phyloP scores from a whole-genome alignment of 2,329 filamentous ascomycete genomes.

The Sporothrix curviconia region DNA sequence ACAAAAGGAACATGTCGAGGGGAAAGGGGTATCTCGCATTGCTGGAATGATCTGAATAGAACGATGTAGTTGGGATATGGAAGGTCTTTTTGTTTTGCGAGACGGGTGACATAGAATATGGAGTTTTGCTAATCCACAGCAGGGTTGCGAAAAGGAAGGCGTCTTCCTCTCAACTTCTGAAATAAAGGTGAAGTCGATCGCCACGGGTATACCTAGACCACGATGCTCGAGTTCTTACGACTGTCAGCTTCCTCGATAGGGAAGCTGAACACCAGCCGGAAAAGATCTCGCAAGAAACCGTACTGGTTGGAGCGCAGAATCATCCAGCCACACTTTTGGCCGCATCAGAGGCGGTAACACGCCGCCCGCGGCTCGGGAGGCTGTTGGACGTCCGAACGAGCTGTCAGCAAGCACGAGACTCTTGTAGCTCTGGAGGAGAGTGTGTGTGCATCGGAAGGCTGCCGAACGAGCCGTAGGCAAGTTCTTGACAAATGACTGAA shows the following conservation, averaged over 20 bases:
- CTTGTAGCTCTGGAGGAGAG: slow-evolving; percentile 72
- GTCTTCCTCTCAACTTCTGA: no score
- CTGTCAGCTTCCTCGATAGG: slow-evolving; percentile 68
- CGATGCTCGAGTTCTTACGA: slow-evolving; percentile 58
- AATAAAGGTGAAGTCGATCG: no score
- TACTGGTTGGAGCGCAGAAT: slow-evolving; percentile 63
- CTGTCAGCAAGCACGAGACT: slow-evolving; percentile 70
- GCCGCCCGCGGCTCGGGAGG: slow-evolving; percentile 51
- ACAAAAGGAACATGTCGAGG: not conserved
- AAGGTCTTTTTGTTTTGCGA: not conserved
- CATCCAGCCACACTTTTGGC: slow-evolving; percentile 76
- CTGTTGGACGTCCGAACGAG: slow-evolving; percentile 51
- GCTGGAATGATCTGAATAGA: not conserved
- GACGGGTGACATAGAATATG: not conserved
- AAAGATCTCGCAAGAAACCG: slow-evolving; percentile 74
- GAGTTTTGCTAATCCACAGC: no score
- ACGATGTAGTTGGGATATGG: not conserved
- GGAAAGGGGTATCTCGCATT: slow-evolving; percentile 12
- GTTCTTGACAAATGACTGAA: slow-evolving; percentile 70
- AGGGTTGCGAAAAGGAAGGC: no score
- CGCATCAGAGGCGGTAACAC: slow-evolving; percentile 65
- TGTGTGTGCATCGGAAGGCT: slow-evolving; percentile 60
- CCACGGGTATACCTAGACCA: no score
- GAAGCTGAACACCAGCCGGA: slow-evolving; percentile 77
- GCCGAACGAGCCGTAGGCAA: slow-evolving; percentile 76